Evolutionary conservation across 2,329 filamentous ascomycete genomes (phyloP).

Genomic region (Neofusicoccum kwambonambiense): DNA sequence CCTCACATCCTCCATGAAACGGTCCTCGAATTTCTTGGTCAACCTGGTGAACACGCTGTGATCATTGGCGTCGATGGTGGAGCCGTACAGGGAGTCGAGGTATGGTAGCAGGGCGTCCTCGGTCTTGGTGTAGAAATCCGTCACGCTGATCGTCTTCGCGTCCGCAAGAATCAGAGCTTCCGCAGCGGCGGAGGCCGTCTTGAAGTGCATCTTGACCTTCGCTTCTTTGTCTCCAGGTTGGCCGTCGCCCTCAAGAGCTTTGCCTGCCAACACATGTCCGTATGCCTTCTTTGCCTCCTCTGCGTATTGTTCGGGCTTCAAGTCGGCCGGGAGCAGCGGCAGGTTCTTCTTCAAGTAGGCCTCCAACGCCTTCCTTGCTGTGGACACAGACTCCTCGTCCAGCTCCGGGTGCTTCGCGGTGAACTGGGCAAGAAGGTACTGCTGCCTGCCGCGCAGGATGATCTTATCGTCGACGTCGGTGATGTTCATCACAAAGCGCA

Average conservation of each 20-base stretch:
- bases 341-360: constrained; percentile 69
- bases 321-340: constrained; percentile 46
- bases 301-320: constrained; percentile 49
- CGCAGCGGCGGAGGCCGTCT: constrained; percentile 56
- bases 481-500: constrained; percentile 91
- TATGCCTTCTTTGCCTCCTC: constrained; percentile 52
- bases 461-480: constrained; percentile 63
- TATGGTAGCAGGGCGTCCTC: constrained; percentile 77
- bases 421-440: constrained; percentile 72
- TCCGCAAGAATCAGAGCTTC: constrained; percentile 42
- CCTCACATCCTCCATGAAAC: constrained; percentile 86
- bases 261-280: constrained; percentile 54
- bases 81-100: constrained; percentile 64
- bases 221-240: constrained; percentile 73
- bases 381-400: constrained; percentile 48
- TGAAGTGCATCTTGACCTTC: constrained; percentile 87
- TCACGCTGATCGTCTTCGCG: constrained; percentile 30
- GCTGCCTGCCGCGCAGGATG: constrained; percentile 67
- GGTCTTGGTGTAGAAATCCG: constrained; percentile 57
- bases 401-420: constrained; percentile 50
- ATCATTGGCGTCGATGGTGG: constrained; percentile 58
- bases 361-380: constrained; percentile 52
- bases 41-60: constrained; percentile 83
- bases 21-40: constrained; percentile 80
- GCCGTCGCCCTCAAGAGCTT: constrained; percentile 53